phyloP scores from a whole-genome alignment of 2,329 filamentous ascomycete species.

The Aphanoascus verrucosus region DNA sequence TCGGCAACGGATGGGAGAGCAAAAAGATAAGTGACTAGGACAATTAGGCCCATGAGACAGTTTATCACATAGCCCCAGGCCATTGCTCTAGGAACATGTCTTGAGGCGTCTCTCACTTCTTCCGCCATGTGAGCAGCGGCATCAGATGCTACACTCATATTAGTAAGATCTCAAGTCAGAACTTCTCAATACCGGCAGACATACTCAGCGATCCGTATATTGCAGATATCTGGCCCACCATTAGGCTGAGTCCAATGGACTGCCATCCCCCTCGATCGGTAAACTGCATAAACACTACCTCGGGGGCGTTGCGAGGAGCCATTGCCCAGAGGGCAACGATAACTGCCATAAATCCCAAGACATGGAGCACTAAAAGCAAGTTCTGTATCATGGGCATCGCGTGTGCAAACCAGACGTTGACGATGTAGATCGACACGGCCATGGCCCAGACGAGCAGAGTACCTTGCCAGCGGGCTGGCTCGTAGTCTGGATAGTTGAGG shows the following conservation, averaged over 20 bases:
- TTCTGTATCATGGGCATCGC: conserved; percentile 25
- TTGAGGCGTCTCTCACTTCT: conserved; percentile 30
- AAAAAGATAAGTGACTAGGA: conserved; percentile 29
- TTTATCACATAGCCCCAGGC: conserved; percentile 29
- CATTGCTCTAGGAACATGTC: conserved; percentile 29
- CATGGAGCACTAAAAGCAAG: conserved; percentile 25
- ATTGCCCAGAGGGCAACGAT: conserved; percentile 25
- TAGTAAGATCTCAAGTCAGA: neutral
- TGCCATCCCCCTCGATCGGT: conserved; percentile 22
- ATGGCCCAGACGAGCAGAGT: conserved; percentile 23
- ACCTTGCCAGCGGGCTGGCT: conserved; percentile 24
- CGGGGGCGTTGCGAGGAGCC: conserved; percentile 20
- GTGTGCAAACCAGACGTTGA: conserved; percentile 24
- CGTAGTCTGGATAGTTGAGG: conserved; percentile 23
- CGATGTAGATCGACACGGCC: conserved; percentile 20
- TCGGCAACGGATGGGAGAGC: conserved; percentile 27
- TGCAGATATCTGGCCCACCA: conserved; percentile 35
- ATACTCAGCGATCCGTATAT: conserved; percentile 31
- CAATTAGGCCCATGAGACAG: conserved; percentile 27
- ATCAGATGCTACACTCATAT: conserved; percentile 15
- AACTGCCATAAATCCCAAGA: conserved; percentile 26
- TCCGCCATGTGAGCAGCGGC: conserved; percentile 26
- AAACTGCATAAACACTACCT: conserved; percentile 22
- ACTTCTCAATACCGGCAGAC: neutral
- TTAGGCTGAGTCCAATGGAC: conserved; percentile 26